Conservation (phyloP, 176 grass and related monocot species). For the Triticum aestivum region IWGSC_CS_RefSeq_v2.1 NC_057807.1:37617428-37617927, state of each 20-base stretch:
- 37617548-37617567: no score
- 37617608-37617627: constrained; percentile 45
- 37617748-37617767: constrained; percentile 37
- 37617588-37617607: not conserved
- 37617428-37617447: constrained; percentile 58
- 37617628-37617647: constrained; percentile 48
- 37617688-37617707: constrained; percentile 39
- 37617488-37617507: constrained; percentile 37
- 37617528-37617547: not conserved
- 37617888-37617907: constrained; percentile 51
- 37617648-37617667: constrained; percentile 45
- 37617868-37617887: constrained; percentile 39
- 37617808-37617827: constrained; percentile 41
- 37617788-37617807: constrained; percentile 57
- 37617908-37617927: constrained; percentile 60
- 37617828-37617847: constrained; percentile 19
- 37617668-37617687: constrained; percentile 15
- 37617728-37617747: constrained; percentile 20
- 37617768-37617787: constrained; percentile 41
- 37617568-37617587: not conserved
- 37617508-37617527: constrained; percentile 46
- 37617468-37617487: constrained; percentile 19
- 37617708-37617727: constrained; percentile 37
- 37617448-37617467: constrained; percentile 55
- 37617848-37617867: constrained; percentile 42